Conservation (phyloP, 805 yeast species). For the Yarrowia hollandica region DNA sequence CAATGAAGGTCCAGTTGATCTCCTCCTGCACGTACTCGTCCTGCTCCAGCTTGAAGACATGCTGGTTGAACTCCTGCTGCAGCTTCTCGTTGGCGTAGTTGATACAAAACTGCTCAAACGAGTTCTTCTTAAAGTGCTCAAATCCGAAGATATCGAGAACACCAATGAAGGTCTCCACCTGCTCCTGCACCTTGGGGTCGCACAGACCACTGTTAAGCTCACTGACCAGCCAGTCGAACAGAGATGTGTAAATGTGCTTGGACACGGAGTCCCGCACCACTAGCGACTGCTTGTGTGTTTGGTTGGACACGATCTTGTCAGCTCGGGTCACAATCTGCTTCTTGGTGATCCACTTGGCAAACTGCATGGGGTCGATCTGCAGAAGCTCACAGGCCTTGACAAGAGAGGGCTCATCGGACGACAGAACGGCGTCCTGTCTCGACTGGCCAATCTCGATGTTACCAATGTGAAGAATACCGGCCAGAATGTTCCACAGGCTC, state of each 20-base stretch:
- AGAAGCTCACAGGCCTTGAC: constrained; percentile 79
- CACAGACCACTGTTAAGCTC: constrained; percentile 81
- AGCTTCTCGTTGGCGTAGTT: constrained; percentile 95
- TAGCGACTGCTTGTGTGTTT: constrained; percentile 77
- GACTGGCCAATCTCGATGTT: constrained; percentile 85
- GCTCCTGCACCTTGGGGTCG: constrained; percentile 62
- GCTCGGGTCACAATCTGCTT: constrained; percentile 90
- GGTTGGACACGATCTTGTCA: constrained; percentile 83
- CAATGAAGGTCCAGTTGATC: constrained; percentile 95
- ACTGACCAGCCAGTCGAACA: constrained; percentile 93
- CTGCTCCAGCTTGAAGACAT: constrained; percentile 94
- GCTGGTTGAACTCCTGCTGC: constrained; percentile 97
- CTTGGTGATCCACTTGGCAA: constrained; percentile 90
- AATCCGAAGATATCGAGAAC: constrained; percentile 97
- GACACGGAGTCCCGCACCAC: constrained; percentile 98
- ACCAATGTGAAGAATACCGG: constrained; percentile 90
- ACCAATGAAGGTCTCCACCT: constrained; percentile 79
- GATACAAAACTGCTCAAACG: constrained; percentile 96
- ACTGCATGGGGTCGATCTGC: constrained; percentile 69
- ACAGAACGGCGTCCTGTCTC: constrained; percentile 75
- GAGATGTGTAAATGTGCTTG: constrained; percentile 84
- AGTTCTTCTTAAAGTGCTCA: constrained; percentile 91
- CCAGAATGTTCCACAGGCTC: constrained; percentile 72
- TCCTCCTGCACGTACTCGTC: constrained; percentile 90
- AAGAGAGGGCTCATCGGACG: constrained; percentile 84